Conservation (phyloP, 805 yeast species). For the Barnettozyma siamensis region DNA sequence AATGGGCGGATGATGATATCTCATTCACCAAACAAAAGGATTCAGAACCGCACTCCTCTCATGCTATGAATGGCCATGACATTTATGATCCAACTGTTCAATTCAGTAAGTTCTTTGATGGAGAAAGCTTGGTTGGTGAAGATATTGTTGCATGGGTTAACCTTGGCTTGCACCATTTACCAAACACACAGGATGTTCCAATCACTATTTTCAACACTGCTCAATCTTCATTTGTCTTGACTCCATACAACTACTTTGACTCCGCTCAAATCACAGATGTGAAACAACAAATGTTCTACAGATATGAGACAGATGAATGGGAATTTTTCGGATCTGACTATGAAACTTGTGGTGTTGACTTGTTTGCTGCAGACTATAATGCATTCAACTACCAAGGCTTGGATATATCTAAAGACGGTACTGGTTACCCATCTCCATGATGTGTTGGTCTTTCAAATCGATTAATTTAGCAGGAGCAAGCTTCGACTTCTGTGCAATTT, state of each 20-base stretch:
- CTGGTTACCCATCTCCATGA: conserved; percentile 22
- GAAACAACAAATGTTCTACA: conserved; percentile 20
- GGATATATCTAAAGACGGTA: conserved; percentile 19
- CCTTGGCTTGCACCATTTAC: conserved; percentile 26
- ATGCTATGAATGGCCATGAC: conserved; percentile 21
- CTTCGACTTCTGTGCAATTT: no score
- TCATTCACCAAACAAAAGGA: conserved; percentile 23
- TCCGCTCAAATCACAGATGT: conserved; percentile 21
- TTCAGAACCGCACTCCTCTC: conserved; percentile 22
- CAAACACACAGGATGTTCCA: conserved; percentile 28
- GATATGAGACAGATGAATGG: conserved; percentile 19
- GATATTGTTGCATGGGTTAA: conserved; percentile 27
- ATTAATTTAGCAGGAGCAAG: no score
- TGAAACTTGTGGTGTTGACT: conserved; percentile 14
- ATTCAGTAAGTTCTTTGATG: conserved; percentile 21
- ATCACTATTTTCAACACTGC: conserved; percentile 26
- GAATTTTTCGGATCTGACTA: conserved; percentile 21
- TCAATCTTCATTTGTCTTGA: conserved; percentile 19
- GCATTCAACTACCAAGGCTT: conserved; percentile 21
- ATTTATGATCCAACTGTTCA: conserved; percentile 21
- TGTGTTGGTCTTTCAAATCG: no score
- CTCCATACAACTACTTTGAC: conserved; percentile 27
- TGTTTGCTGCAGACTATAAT: conserved; percentile 13
- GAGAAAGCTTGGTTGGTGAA: conserved; percentile 23
- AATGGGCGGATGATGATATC: conserved; percentile 23